phyloP scores from a whole-genome alignment of 2,329 filamentous ascomycete species.

The Aureobasidium subglaciale region DNA sequence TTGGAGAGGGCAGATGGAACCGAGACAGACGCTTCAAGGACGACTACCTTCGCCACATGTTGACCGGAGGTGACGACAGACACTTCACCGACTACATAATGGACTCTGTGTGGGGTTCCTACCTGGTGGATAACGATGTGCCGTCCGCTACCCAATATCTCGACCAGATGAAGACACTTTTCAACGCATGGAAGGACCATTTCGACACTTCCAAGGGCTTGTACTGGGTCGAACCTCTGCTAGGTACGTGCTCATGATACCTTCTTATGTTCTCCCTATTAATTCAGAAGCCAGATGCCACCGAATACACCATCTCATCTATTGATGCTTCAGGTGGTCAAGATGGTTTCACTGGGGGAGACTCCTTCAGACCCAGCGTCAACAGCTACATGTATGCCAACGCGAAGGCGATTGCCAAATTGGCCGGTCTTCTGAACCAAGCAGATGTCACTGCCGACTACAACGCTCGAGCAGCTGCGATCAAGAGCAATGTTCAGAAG shows the following conservation, averaged over 20 bases:
- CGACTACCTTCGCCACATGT: constrained; percentile 39
- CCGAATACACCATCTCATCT: constrained; percentile 40
- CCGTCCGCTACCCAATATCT: constrained; percentile 28
- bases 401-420: constrained; percentile 34
- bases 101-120: constrained; percentile 34
- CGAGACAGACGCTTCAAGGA: constrained; percentile 39
- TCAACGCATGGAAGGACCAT: constrained; percentile 33
- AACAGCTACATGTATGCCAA: constrained; percentile 41
- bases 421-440: constrained; percentile 31
- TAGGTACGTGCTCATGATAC: too few relatives aligned
- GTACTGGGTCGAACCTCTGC: constrained; percentile 38
- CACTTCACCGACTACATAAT: constrained; percentile 41
- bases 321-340: constrained; percentile 36
- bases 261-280: too few relatives aligned
- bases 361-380: constrained; percentile 38
- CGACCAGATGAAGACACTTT: constrained; percentile 32
- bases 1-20: constrained; percentile 39
- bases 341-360: constrained; percentile 36
- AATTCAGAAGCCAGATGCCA: too few relatives aligned
- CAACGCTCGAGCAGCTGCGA: constrained; percentile 25
- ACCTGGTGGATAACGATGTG: constrained; percentile 37
- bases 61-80: constrained; percentile 33
- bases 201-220: constrained; percentile 34
- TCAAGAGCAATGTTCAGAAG: constrained; percentile 34
- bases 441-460: constrained; percentile 18